Conservation (phyloP, 2,329 filamentous ascomycete genomes). For the Ascochyta lentis region DNA sequence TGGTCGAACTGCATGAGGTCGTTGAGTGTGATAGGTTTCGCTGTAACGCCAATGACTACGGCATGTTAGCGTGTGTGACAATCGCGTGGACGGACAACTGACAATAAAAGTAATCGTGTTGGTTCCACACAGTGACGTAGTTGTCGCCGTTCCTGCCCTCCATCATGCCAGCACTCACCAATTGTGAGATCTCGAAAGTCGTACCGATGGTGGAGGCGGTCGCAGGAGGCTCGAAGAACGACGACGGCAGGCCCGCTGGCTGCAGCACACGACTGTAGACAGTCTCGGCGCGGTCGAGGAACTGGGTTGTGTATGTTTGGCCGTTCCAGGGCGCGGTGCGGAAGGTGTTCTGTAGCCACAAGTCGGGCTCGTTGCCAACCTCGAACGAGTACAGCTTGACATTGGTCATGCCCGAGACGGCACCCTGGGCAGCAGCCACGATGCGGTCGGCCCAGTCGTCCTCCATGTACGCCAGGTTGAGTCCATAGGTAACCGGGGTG, state of each 20-base stretch:
- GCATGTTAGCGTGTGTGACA: slow-evolving; percentile 20
- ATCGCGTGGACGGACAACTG: slow-evolving; percentile 10
- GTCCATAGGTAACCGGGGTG: slow-evolving; percentile 58
- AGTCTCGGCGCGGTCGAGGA: slow-evolving; percentile 53
- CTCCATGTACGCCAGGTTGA: slow-evolving; percentile 58
- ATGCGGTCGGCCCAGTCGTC: slow-evolving; percentile 55
- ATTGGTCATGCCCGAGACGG: slow-evolving; percentile 47
- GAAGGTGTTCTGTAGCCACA: slow-evolving; percentile 55
- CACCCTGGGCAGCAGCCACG: slow-evolving; percentile 50
- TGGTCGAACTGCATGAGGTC: slow-evolving; percentile 55
- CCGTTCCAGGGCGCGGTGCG: slow-evolving; percentile 55
- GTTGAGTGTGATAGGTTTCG: slow-evolving; percentile 52
- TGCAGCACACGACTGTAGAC: slow-evolving; percentile 56
- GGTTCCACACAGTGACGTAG: slow-evolving; percentile 57
- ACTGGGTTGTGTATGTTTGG: slow-evolving; percentile 54
- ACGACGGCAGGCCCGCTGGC: slow-evolving; percentile 49
- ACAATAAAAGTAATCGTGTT: slow-evolving; percentile 63
- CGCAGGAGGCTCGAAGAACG: slow-evolving; percentile 58
- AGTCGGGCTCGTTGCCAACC: slow-evolving; percentile 54
- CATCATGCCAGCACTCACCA: slow-evolving; percentile 52
- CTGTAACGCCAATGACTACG: slow-evolving; percentile 55
- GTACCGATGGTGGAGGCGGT: slow-evolving; percentile 61
- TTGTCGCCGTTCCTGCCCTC: slow-evolving; percentile 45
- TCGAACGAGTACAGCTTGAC: slow-evolving; percentile 52
- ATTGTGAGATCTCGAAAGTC: slow-evolving; percentile 55